Conservation (phyloP, 257 asterid species). For the Ilex asprella region DNA sequence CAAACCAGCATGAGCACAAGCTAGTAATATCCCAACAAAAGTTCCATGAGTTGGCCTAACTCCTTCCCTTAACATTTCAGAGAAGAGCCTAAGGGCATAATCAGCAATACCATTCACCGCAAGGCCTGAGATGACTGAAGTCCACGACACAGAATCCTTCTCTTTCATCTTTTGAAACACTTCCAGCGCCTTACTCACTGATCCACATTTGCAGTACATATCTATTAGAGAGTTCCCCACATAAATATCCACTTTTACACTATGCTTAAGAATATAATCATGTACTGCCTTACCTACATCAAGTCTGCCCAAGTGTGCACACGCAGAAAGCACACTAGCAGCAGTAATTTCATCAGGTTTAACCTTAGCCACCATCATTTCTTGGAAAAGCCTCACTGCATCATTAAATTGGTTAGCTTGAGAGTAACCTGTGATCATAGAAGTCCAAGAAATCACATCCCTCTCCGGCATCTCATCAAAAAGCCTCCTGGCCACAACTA, state of each 20-base stretch:
- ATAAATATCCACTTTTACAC: constrained; percentile 20
- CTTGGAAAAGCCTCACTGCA: constrained; percentile 30
- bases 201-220: constrained; percentile 43
- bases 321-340: constrained; percentile 38
- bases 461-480: constrained; percentile 37
- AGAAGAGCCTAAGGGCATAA: constrained; percentile 23
- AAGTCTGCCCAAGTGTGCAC: constrained; percentile 38
- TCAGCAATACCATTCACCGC: constrained; percentile 26
- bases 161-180: constrained; percentile 26
- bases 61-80: constrained; percentile 25
- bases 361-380: constrained; percentile 34
- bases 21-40: constrained; percentile 29
- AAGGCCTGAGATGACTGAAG: constrained; percentile 33
- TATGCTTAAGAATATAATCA: constrained; percentile 17
- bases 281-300: constrained; percentile 33
- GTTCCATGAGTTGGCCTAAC: constrained; percentile 29
- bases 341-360: constrained; percentile 30
- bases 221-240: constrained; percentile 30
- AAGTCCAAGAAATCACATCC: constrained; percentile 44
- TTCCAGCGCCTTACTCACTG: constrained; percentile 18
- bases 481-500: constrained; percentile 20
- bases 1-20: constrained; percentile 30
- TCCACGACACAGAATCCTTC: constrained; percentile 34
- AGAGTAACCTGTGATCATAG: constrained; percentile 37
- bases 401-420: constrained; percentile 24